phyloP scores from a whole-genome alignment of 495 filamentous ascomycete genomes.

The Pseudoneurospora amorphoporcata region DNA sequence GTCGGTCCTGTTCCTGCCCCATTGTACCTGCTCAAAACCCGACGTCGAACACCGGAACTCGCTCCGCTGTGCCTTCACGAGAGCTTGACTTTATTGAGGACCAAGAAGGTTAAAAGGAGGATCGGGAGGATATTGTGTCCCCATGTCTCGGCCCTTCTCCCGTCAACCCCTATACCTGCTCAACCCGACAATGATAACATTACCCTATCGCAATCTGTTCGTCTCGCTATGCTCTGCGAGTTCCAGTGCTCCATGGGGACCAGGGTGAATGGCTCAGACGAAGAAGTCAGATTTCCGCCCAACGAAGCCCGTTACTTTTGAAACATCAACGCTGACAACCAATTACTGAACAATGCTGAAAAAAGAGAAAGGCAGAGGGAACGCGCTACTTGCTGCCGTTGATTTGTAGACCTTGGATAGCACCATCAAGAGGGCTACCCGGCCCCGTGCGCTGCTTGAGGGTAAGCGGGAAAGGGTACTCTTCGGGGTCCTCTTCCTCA shows the following conservation, averaged over 20 bases:
- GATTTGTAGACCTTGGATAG: constrained; percentile 12
- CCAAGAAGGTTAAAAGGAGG: not conserved
- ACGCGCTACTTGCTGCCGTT: constrained; percentile 25
- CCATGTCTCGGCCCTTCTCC: not conserved
- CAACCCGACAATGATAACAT: not conserved
- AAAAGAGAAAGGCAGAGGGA: not conserved
- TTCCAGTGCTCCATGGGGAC: not conserved
- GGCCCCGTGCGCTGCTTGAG: constrained; percentile 43
- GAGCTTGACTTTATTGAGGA: not conserved
- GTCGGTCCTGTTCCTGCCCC: not conserved
- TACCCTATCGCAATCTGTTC: not conserved
- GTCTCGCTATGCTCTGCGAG: not conserved
- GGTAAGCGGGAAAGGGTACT: constrained; percentile 86
- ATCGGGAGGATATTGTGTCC: not conserved
- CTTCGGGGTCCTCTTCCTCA: constrained; percentile 92
- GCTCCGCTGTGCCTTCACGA: not conserved
- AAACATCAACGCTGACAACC: not conserved
- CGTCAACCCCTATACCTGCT: not conserved
- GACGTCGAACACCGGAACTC: not conserved
- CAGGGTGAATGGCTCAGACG: not conserved
- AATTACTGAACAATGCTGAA: not conserved
- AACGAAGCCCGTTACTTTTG: not conserved
- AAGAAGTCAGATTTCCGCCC: not conserved
- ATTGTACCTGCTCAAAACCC: not conserved
- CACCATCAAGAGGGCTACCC: constrained; percentile 26